Percentiles rank a stretch among this genome's conserved stretches.
These are phyloP conservation scores for Sarocladium brachiariae DNA, from an alignment of 2,329 filamentous ascomycete genomes.

Conservation along the genomic window DNA sequence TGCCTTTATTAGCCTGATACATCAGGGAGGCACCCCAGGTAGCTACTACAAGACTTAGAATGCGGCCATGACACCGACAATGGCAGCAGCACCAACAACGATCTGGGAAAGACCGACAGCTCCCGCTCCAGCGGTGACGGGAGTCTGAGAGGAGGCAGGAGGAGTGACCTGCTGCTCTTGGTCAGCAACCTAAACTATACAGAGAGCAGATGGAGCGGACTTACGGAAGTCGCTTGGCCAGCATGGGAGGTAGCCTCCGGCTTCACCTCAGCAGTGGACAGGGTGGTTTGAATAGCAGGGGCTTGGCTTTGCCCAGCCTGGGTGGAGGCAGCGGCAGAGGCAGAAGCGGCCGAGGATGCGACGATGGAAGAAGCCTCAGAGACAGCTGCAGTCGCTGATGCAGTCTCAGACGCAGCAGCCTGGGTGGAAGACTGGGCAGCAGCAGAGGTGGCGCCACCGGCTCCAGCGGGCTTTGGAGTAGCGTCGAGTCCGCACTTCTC, in stretches of 20 bases:
- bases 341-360: neutral
- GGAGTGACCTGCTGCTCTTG: neutral
- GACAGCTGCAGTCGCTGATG: slow-evolving; percentile 10
- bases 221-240: neutral
- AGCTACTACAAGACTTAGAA: neutral
- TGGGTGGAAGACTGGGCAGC: slow-evolving; percentile 12
- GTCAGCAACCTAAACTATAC: neutral
- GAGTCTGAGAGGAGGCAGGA: slow-evolving; percentile 6
- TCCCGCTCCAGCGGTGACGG: slow-evolving; percentile 11
- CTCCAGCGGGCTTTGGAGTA: slow-evolving; percentile 16
- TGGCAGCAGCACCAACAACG: slow-evolving; percentile 11
- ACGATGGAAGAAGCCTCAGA: no score
- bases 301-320: neutral
- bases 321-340: neutral
- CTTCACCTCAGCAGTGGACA: slow-evolving; percentile 1
- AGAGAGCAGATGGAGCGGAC: neutral
- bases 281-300: neutral
- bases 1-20: neutral
- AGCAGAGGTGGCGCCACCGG: slow-evolving; percentile 11
- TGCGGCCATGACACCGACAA: slow-evolving; percentile 8
- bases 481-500: slow-evolving; percentile 25
- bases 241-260: neutral
- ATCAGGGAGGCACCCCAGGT: neutral
- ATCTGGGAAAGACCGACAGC: slow-evolving; percentile 4
- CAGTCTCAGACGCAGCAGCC: slow-evolving; percentile 4